Conservation (phyloP, 2,329 filamentous ascomycete genomes). For the Colletotrichum coccodes region DNA sequence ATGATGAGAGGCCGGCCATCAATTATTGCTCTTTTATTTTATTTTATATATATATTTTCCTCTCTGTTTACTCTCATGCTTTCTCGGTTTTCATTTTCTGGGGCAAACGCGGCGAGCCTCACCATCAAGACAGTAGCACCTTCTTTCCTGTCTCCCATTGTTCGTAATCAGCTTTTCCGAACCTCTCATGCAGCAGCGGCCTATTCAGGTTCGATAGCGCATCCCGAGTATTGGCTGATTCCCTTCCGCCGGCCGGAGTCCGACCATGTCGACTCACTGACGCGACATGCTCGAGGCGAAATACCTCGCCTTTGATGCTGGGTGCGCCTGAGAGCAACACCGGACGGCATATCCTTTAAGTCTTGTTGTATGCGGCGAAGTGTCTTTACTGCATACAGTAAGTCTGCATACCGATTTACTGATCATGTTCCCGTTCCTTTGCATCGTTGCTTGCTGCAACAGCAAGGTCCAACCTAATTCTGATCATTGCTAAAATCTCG, state of each 20-base stretch:
- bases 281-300: not conserved
- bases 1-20: too few species aligned
- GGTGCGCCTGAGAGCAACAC: not conserved
- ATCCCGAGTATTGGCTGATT: not conserved
- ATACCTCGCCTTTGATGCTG: not conserved
- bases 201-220: not conserved
- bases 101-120: slow-evolving; percentile 1
- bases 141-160: not conserved
- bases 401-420: not conserved
- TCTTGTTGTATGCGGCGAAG: not conserved
- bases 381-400: not conserved
- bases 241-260: not conserved
- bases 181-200: not conserved
- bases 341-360: not conserved
- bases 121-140: not conserved
- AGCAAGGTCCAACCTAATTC: not conserved
- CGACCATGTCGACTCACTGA: not conserved
- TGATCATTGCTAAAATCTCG: not conserved
- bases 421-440: too few species aligned
- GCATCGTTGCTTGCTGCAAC: not conserved
- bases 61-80: too few species aligned
- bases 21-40: too few species aligned
- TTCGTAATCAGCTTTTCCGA: not conserved
- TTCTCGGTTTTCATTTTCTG: too few species aligned
- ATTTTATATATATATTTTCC: too few species aligned